Percentiles rank a stretch among this genome's conserved stretches.
These are phyloP conservation scores for Kalmusia sp. DNA, from an alignment of 2,329 filamentous ascomycete genomes.

Conservation along the genomic window DNA sequence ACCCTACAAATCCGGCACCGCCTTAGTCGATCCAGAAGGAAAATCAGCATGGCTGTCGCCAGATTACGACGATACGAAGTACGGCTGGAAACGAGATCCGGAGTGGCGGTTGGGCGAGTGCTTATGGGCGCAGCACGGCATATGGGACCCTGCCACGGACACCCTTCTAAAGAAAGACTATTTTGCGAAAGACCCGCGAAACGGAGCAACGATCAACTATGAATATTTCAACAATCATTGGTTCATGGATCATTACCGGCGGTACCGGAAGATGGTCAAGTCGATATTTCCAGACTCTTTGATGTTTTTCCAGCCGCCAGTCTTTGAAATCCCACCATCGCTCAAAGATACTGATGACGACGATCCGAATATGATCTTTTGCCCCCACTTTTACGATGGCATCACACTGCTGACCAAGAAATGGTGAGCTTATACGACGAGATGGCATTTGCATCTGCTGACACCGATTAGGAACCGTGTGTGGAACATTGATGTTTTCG, in stretches of 20 bases:
- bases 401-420: slow-evolving; percentile 97
- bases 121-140: slow-evolving; percentile 93
- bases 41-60: slow-evolving; percentile 81
- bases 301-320: slow-evolving; percentile 89
- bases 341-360: slow-evolving; percentile 90
- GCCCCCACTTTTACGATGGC: slow-evolving; percentile 96
- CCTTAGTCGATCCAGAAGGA: slow-evolving; percentile 86
- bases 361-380: slow-evolving; percentile 87
- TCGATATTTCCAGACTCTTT: slow-evolving; percentile 79
- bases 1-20: slow-evolving; percentile 84
- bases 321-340: slow-evolving; percentile 86
- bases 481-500: slow-evolving; percentile 97
- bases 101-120: slow-evolving; percentile 94
- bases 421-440: slow-evolving; percentile 61
- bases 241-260: slow-evolving; percentile 85
- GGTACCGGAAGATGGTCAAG: slow-evolving; percentile 77
- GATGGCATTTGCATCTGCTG: neutral
- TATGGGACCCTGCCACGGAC: slow-evolving; percentile 87
- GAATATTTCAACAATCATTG: slow-evolving; percentile 89
- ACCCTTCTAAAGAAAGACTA: slow-evolving; percentile 83
- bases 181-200: slow-evolving; percentile 79
- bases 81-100: slow-evolving; percentile 87
- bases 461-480: slow-evolving; percentile 72
- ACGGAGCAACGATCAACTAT: slow-evolving; percentile 77
- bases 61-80: slow-evolving; percentile 84